These are phyloP conservation scores for Echites panduratus DNA, from an alignment of 257 asterid species.

Conservation along the genomic window DNA sequence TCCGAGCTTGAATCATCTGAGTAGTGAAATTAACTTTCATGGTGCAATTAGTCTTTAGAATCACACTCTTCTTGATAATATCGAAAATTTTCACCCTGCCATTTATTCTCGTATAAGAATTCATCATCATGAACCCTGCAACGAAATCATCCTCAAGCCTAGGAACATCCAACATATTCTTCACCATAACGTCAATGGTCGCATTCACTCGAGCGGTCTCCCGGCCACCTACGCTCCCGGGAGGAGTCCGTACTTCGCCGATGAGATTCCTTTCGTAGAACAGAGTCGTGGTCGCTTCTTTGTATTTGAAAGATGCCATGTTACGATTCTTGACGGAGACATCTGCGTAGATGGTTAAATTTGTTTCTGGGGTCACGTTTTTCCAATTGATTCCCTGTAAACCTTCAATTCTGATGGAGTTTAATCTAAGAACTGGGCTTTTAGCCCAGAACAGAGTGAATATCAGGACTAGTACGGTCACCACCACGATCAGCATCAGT, in stretches of 20 bases:
- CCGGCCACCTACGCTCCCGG: slow-evolving; percentile 15
- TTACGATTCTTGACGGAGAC: slow-evolving; percentile 31
- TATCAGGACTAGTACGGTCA: slow-evolving; percentile 10
- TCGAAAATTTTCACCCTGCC: slow-evolving; percentile 30
- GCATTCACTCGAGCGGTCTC: slow-evolving; percentile 23
- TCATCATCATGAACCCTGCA: slow-evolving; percentile 22
- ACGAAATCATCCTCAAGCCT: slow-evolving; percentile 20
- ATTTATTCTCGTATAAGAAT: slow-evolving; percentile 20
- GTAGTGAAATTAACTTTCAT: slow-evolving; percentile 17
- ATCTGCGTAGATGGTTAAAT: slow-evolving; percentile 18
- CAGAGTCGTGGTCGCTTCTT: neutral
- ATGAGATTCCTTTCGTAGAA: slow-evolving; percentile 17
- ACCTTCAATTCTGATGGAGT: slow-evolving; percentile 22
- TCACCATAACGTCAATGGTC: slow-evolving; percentile 8
- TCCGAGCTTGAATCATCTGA: slow-evolving; percentile 17
- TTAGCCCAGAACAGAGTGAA: slow-evolving; percentile 29
- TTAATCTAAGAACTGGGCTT: slow-evolving; percentile 22
- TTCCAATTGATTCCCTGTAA: slow-evolving; percentile 15
- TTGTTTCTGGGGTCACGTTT: slow-evolving; percentile 8
- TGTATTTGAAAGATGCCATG: slow-evolving; percentile 25
- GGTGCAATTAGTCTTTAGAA: slow-evolving; percentile 24
- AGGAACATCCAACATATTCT: slow-evolving; percentile 17
- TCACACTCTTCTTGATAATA: slow-evolving; percentile 20
- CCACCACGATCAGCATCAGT: slow-evolving; percentile 9
- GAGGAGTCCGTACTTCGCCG: slow-evolving; percentile 15